Base-by-base conservation (phyloP, 257 asterid species). In the Solanum infundibuliforme region DNA sequence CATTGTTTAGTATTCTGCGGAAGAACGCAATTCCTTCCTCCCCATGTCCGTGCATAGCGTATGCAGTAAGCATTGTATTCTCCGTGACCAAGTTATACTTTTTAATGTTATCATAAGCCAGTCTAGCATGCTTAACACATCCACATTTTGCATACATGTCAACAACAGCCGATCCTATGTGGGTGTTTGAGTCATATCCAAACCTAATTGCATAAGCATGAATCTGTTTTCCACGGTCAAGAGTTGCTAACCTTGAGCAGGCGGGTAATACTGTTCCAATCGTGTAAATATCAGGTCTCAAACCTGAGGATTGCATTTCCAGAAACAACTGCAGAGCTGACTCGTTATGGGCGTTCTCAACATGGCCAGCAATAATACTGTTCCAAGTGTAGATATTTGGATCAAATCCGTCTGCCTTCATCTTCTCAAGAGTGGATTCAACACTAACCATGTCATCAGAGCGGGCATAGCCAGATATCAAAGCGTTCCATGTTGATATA, bases 81-180 rank as follows among this genome's bases (percentile, higher is more conserved):
- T 90, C 93, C 41, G 92, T 94, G 25, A 94, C 94, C 90, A 94
- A 87, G 91, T 90, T 94, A 72, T 84, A 87, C 89, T 46, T 89
- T 82, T 38, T 52, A 7, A 91, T 89, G 91, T 89, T 65, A 34
- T 62, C 43, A 83, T 93, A 88, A 43, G 92, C 95, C 29, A 72
- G 82, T 89, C 85, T 83, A 3, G 97, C 94, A 82, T 91, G 88
- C 83, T 91, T 90, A 88, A 95, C 88, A 88, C 62, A 81, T 74
- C 99, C 99, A 81, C 98, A 95, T 89, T 96, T 95, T 16, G 94
- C 96, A 36, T 95, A 93, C 99, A 96, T 94, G 83, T 96, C 98
- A 38, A 93, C 85, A 0, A 96, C 93, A 29, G 95, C 96, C 16
- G 98, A 96, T 87, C 91, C 91, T 71, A 93, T 86, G 31, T 92